Evolutionary conservation across 192 early-diverging fungal genomes (phyloP).

Genomic region (Podila minutissima): DNA sequence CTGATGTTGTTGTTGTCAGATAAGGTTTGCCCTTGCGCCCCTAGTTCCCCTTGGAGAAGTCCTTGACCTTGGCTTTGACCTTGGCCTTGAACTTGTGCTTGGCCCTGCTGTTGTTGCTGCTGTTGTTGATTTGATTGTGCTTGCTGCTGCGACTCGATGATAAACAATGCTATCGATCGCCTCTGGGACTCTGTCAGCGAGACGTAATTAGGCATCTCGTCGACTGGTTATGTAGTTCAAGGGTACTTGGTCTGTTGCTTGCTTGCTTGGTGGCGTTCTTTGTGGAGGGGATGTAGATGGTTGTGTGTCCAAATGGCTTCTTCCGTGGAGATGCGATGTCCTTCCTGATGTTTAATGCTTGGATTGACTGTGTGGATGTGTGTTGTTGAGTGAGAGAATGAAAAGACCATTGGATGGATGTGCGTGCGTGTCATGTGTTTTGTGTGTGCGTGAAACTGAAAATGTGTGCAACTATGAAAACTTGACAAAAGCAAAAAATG

Average conservation of each 20-base stretch:
- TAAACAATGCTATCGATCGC: conserved; percentile 42
- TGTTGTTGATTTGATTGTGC: conserved; percentile 17
- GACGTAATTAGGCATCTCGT: conserved; percentile 46
- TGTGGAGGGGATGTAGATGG: neutral
- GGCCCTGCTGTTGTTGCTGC: neutral
- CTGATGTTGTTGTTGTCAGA: conserved; percentile 13
- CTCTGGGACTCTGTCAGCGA: conserved; percentile 48
- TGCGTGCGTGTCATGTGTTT: no score
- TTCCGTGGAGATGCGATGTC: no score
- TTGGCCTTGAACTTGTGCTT: neutral
- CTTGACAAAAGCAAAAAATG: neutral
- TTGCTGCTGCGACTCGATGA: conserved; percentile 47
- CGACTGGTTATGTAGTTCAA: neutral
- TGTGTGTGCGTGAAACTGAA: no score
- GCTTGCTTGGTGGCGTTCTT: neutral
- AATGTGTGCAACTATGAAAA: neutral
- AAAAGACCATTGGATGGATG: no score
- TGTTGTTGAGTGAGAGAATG: no score
- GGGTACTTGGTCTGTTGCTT: no score
- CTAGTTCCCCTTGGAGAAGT: no score
- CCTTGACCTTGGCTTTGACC: neutral
- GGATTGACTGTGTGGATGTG: no score
- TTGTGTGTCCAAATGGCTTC: no score
- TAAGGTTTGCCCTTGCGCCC: conserved; percentile 1
- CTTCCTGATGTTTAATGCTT: no score